These are phyloP conservation scores for Ophioceras dolichostomum DNA, from an alignment of 2,329 filamentous ascomycete genomes.

Conservation along the genomic window DNA sequence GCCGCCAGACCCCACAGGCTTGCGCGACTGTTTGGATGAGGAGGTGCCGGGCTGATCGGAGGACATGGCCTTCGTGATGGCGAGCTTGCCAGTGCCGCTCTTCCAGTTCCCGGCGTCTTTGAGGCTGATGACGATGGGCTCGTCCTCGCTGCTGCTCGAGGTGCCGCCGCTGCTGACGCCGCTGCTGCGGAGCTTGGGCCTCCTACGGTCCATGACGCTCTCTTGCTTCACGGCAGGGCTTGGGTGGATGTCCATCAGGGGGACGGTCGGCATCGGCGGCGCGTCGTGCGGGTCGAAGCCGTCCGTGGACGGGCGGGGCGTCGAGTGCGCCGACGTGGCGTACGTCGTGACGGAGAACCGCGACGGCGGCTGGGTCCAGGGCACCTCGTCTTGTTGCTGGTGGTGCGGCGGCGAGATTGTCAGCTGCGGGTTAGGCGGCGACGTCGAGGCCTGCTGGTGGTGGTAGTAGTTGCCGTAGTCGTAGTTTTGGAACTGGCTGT, in stretches of 20 bases:
- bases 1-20: conserved; percentile 3
- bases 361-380: conserved; percentile 41
- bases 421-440: conserved; percentile 8
- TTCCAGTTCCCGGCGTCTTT: conserved; percentile 20
- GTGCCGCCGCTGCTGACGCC: conserved; percentile 20
- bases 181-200: conserved; percentile 1
- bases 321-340: conserved; percentile 35
- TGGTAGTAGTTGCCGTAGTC: conserved; percentile 11
- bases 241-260: no score
- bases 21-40: no score
- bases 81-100: conserved; percentile 7
- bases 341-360: conserved; percentile 55
- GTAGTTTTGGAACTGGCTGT: conserved; percentile 9
- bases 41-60: conserved; percentile 4
- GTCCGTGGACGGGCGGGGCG: conserved; percentile 3
- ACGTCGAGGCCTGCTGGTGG: conserved; percentile 2
- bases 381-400: conserved; percentile 13
- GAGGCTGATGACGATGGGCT: conserved; percentile 21
- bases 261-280: conserved; percentile 7
- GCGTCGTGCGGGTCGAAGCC: conserved; percentile 5
- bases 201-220: conserved; percentile 22
- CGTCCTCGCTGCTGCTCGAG: conserved; percentile 8
- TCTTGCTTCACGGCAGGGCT: no score
- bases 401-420: conserved; percentile 5
- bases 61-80: no score